A percentile compares a stretch with the other conserved stretches of the same genome.
Conservation (phyloP, 805 yeast species). For the Teunomyces panamensis region DNA sequence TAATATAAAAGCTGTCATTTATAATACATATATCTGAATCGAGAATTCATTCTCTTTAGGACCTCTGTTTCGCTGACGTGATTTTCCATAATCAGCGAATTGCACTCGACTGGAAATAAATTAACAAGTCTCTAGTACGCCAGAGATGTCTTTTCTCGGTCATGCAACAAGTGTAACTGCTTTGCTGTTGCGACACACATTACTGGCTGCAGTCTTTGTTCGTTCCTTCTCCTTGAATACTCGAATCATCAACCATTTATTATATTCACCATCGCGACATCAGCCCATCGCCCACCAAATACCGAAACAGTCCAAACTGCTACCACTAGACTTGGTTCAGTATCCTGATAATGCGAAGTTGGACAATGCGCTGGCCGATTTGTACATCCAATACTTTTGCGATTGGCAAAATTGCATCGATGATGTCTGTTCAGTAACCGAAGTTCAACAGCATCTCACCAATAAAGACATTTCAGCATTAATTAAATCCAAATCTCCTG, state of each 20-base stretch:
- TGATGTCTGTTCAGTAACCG: background rate
- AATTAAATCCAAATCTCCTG: background rate
- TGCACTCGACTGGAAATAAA: too few species aligned
- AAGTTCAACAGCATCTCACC: background rate
- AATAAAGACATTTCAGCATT: background rate
- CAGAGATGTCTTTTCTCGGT: background rate
- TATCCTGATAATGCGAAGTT: background rate
- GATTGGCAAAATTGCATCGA: slow-evolving; percentile 1
- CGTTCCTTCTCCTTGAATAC: background rate
- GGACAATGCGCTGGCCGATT: background rate
- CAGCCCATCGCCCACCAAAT: background rate
- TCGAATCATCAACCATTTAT: slow-evolving; percentile 1
- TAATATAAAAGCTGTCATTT: slow-evolving; percentile 3
- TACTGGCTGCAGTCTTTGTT: background rate
- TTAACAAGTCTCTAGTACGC: background rate
- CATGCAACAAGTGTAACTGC: background rate
- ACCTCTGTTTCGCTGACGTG: too few species aligned
- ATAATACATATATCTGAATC: slow-evolving; percentile 1
- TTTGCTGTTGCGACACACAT: background rate
- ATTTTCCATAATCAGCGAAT: too few species aligned
- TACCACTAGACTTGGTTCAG: slow-evolving; percentile 2
- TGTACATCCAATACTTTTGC: slow-evolving; percentile 1
- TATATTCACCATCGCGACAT: slow-evolving; percentile 1
- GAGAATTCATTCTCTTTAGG: background rate
- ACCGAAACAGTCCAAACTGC: background rate